These are phyloP conservation scores for Phyllostachys edulis DNA, from an alignment of 176 grass and related monocot genomes.

Conservation along the genomic window DNA sequence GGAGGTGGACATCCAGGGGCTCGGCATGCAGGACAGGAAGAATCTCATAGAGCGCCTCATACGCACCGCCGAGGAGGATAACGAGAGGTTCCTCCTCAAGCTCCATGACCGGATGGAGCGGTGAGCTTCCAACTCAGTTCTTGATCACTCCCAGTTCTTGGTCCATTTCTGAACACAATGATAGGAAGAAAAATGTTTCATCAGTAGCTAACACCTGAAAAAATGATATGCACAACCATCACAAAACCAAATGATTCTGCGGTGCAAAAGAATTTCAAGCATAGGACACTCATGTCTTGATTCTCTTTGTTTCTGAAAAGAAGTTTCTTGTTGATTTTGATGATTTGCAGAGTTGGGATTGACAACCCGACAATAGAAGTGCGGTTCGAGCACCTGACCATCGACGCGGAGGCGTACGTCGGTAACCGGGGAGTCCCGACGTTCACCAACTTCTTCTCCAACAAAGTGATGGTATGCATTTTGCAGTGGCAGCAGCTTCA, in stretches of 20 bases:
- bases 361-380: slow-evolving; percentile 92
- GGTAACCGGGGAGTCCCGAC: slow-evolving; percentile 77
- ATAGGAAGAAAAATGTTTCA: neutral
- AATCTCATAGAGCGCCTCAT: slow-evolving; percentile 75
- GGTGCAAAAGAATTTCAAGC: neutral
- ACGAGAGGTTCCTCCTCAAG: slow-evolving; percentile 90
- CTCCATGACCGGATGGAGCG: slow-evolving; percentile 79
- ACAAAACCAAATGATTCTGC: neutral
- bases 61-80: slow-evolving; percentile 91
- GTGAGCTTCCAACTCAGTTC: slow-evolving; percentile 34
- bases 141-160: neutral
- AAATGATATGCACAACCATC: neutral
- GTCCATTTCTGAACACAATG: neutral
- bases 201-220: neutral
- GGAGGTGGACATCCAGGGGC: slow-evolving; percentile 70
- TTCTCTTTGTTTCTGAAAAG: neutral
- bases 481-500: neutral
- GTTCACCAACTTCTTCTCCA: slow-evolving; percentile 90
- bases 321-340: neutral
- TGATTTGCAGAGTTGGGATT: slow-evolving; percentile 69
- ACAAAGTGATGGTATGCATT: slow-evolving; percentile 66
- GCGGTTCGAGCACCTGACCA: slow-evolving; percentile 70
- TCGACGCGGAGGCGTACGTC: slow-evolving; percentile 86
- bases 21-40: slow-evolving; percentile 64
- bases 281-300: neutral